phyloP scores from a whole-genome alignment of 2,329 filamentous ascomycete species.

The Neofusicoccum parvum region DNA sequence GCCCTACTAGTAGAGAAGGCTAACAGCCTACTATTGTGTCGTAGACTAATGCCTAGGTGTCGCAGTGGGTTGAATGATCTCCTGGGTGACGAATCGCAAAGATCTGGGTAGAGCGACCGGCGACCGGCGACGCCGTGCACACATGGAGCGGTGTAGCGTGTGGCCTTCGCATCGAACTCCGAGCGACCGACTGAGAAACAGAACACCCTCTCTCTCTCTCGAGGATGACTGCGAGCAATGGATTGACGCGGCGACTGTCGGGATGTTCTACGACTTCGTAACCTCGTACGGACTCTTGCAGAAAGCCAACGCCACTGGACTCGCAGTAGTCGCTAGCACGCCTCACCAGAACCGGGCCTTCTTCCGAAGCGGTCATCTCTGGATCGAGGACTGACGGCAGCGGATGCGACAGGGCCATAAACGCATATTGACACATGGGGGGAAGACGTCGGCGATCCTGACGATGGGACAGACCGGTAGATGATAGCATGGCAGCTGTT shows the following conservation, averaged over 20 bases:
- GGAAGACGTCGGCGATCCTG: neutral
- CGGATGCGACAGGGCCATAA: neutral
- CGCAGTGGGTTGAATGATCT: neutral
- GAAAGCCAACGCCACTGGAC: neutral
- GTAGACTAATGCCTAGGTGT: neutral
- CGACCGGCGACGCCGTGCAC: neutral
- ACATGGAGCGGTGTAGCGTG: slow-evolving; percentile 6
- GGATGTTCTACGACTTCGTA: neutral
- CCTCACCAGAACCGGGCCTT: neutral
- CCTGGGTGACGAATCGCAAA: neutral
- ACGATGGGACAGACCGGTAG: neutral
- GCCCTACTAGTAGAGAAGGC: neutral
- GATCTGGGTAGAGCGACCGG: neutral
- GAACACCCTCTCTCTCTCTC: neutral
- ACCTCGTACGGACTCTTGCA: neutral
- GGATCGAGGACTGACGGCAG: neutral
- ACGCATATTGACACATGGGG: slow-evolving; percentile 7
- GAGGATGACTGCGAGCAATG: neutral
- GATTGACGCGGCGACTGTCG: neutral
- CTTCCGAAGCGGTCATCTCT: neutral
- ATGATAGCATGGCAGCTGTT: slow-evolving; percentile 5
- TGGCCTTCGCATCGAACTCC: neutral
- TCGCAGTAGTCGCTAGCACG: neutral
- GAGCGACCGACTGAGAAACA: neutral
- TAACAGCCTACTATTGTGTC: neutral